Percentiles rank a stretch among this genome's conserved stretches.
Conservation (phyloP, 441 rosid genomes). For the Gossypium laxum region DNA sequence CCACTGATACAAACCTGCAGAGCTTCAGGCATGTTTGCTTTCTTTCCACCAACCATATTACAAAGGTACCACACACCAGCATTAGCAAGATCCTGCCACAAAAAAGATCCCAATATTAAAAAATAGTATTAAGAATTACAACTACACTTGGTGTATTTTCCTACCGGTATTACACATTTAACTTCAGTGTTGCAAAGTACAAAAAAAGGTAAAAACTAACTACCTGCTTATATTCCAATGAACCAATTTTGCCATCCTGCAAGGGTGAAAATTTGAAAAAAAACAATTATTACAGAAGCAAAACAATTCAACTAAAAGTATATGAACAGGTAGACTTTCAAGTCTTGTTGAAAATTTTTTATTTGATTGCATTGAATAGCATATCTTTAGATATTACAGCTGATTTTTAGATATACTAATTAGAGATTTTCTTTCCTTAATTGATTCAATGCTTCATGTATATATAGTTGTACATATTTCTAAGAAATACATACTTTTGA, state of each 20-base stretch:
- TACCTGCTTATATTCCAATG: conserved; percentile 88
- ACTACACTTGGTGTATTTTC: background rate
- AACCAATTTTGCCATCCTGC: conserved; percentile 77
- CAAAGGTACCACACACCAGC: conserved; percentile 61
- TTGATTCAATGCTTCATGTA: too few relatives aligned
- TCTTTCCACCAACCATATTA: conserved; percentile 50
- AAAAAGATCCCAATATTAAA: conserved; percentile 1
- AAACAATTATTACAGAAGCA: conserved; percentile 15
- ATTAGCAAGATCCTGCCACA: conserved; percentile 63
- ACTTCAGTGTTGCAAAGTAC: background rate
- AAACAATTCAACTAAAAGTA: background rate
- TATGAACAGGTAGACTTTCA: background rate
- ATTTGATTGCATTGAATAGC: too few relatives aligned
- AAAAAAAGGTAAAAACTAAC: background rate
- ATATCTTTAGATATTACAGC: too few relatives aligned
- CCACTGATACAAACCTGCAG: conserved; percentile 44
- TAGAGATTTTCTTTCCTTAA: too few relatives aligned
- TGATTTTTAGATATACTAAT: too few relatives aligned
- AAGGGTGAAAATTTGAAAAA: conserved; percentile 10
- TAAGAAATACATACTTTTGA: too few relatives aligned
- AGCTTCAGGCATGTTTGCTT: conserved; percentile 41
- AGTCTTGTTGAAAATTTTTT: background rate
- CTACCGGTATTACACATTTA: background rate
- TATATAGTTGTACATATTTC: too few relatives aligned
- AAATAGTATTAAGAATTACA: background rate